Base-by-base conservation (phyloP, 208 protist genomes). In the Wallacemonas collosoma region DNA sequence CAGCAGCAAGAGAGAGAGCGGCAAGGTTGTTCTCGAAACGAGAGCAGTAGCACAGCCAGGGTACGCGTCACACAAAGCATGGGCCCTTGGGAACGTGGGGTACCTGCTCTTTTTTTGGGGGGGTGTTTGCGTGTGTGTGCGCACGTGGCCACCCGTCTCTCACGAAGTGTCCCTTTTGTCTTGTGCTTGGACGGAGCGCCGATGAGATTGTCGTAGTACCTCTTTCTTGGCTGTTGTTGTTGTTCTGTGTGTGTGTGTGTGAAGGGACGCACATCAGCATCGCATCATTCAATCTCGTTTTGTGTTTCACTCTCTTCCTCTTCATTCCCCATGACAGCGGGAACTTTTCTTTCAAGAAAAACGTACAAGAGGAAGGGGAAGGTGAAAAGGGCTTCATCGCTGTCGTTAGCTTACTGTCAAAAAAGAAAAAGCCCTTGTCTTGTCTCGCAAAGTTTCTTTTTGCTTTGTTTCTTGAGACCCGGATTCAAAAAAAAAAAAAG, bases 321-420 rank as follows among this genome's bases (percentile, higher is more conserved):
- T 61, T 72, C 15, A n/a, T 39, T 63, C 43, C 11, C n/a, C 2
- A 9, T 1, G 38, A 38, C 17, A 62, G 36, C 9, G 7, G 36
- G 36, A 11, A 6, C 38, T 36, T 7, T 36, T 36, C 56, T 44
- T 9, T 44, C 35, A 17, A 62, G 8, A 62, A 62, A 62, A 43
- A 62, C 38, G 12, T 44, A 38, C 61, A 53, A 76, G 11, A 76
- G 36, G 26, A 45, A 70, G 47, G 70, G 11, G 70, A 7, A 43
- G 15, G 53, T n/a, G 43, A 57, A 53, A 60, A 62, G 35, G 48
- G 26, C 8, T 2, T 6, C 26, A n/a, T 26, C 26, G 17, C 15
- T 62, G 56, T 43, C 43, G 56, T 62, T 62, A 62, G 17, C 8
- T 62, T 62, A 62, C n/a, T 62, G 56, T 64, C 36, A 69, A 36